A percentile compares a stretch with the other conserved stretches of the same genome.
Evolutionary conservation across 2,329 filamentous ascomycete genomes (phyloP).

Genomic region (Didymella pomorum): DNA sequence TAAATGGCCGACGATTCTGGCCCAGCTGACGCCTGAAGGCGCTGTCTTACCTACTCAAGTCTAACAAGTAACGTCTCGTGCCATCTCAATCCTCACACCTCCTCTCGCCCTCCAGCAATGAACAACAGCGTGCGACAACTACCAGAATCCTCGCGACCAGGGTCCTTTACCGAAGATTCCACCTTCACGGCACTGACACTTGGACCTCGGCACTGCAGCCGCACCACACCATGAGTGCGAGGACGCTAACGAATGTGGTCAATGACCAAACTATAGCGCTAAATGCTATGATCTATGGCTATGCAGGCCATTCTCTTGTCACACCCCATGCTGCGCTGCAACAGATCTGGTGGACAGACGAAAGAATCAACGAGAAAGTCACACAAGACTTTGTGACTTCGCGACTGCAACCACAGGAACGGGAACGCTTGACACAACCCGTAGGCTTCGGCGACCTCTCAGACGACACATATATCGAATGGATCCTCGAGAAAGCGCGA

Average conservation of each 20-base stretch:
- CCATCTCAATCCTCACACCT: conserved; percentile 16
- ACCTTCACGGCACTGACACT: conserved; percentile 24
- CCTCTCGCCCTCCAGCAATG: conserved; percentile 34
- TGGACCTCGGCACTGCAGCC: conserved; percentile 20
- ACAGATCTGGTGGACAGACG: conserved; percentile 74
- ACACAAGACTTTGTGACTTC: conserved; percentile 72
- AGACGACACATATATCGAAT: conserved; percentile 79
- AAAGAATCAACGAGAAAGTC: conserved; percentile 73
- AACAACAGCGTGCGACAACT: conserved; percentile 31
- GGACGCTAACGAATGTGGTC: conserved; percentile 52
- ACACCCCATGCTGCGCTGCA: conserved; percentile 59
- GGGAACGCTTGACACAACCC: conserved; percentile 67
- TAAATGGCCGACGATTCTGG: conserved; percentile 37
- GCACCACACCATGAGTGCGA: conserved; percentile 44
- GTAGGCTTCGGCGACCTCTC: conserved; percentile 74
- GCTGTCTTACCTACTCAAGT: conserved; percentile 36
- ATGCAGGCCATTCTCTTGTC: conserved; percentile 59
- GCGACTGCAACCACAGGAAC: conserved; percentile 69
- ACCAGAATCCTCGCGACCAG: conserved; percentile 29
- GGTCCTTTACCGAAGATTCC: conserved; percentile 24
- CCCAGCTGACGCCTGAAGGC: conserved; percentile 41
- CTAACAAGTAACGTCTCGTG: conserved; percentile 21
- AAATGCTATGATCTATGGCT: conserved; percentile 61
- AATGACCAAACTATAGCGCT: conserved; percentile 56
- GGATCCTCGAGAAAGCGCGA: conserved; percentile 74